Conservation (phyloP, 2,329 filamentous ascomycete genomes). For the Ophiostoma triangulosporum region DNA sequence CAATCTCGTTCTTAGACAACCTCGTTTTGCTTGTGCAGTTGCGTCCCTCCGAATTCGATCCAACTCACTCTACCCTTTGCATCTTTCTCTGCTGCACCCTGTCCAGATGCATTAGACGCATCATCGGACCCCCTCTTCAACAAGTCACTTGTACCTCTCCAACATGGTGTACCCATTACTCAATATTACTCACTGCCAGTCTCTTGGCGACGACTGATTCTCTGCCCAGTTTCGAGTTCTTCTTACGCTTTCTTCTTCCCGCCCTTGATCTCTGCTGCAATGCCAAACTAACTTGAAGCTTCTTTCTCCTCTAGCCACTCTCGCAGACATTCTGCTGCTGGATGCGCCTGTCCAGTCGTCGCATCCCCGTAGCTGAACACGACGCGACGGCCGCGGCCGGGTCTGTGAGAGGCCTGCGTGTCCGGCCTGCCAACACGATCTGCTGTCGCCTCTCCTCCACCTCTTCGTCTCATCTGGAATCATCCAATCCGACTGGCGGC, state of each 20-base stretch:
- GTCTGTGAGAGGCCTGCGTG: background rate
- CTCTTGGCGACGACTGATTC: background rate
- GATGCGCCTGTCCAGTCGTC: background rate
- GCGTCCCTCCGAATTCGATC: no score
- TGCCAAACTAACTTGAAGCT: background rate
- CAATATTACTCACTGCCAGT: background rate
- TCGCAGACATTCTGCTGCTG: no score
- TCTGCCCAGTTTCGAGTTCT: no score
- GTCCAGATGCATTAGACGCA: background rate
- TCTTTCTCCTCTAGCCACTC: no score
- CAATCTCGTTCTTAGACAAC: no score
- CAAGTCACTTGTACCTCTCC: background rate
- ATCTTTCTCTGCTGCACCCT: background rate
- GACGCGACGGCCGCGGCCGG: conserved; percentile 1
- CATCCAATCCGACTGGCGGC: no score
- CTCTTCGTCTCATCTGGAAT: background rate
- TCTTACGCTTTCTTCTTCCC: no score
- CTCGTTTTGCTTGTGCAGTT: background rate
- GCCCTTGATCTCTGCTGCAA: no score
- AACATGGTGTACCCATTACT: background rate
- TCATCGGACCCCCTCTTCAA: background rate
- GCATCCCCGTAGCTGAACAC: background rate
- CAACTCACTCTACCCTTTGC: background rate
- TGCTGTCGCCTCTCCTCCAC: background rate
- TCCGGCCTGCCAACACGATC: background rate